phyloP scores from a whole-genome alignment of 1,284 basidiomycete genomes.

The Ustilago cynodontis region DNA sequence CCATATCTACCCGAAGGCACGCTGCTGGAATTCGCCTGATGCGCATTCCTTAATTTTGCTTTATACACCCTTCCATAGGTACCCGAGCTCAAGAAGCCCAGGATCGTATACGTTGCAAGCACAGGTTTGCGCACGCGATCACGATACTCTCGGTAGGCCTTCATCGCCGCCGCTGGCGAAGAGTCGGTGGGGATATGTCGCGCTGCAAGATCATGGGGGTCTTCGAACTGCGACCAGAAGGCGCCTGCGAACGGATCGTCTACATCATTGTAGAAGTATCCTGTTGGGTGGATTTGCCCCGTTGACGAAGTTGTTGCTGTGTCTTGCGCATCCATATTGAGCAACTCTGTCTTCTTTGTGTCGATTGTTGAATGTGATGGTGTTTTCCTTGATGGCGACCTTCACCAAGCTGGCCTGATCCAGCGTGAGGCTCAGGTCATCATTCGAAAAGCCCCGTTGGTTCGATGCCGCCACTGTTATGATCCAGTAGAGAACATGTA shows the following conservation, averaged over 20 bases:
- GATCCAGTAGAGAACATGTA: not conserved
- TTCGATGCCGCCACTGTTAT: no score
- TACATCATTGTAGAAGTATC: conserved; percentile 35
- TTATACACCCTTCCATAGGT: conserved; percentile 99
- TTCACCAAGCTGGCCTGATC: conserved; percentile 1
- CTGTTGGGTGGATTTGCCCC: conserved; percentile 14
- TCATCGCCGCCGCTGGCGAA: conserved; percentile 55
- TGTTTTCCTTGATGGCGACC: no score
- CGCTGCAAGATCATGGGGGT: conserved; percentile 42
- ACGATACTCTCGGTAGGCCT: conserved; percentile 61
- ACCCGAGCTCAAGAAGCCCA: conserved; percentile 97
- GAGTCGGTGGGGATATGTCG: conserved; percentile 38
- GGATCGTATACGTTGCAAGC: conserved; percentile 78
- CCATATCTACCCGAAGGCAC: not conserved
- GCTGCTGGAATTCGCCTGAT: not conserved
- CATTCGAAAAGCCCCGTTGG: not conserved
- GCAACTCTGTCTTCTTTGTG: no score
- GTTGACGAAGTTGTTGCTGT: not conserved
- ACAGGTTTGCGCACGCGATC: conserved; percentile 57
- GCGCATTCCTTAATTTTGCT: conserved; percentile 74
- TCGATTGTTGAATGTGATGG: no score
- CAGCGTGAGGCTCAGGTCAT: not conserved
- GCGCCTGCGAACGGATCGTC: conserved; percentile 40
- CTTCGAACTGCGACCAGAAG: conserved; percentile 46
- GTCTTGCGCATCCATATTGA: not conserved